Percentiles rank a stretch among this genome's conserved stretches.
These are phyloP conservation scores for Anastatica hierochuntica DNA, from an alignment of 345 rosid species.

Conservation along the genomic window DNA sequence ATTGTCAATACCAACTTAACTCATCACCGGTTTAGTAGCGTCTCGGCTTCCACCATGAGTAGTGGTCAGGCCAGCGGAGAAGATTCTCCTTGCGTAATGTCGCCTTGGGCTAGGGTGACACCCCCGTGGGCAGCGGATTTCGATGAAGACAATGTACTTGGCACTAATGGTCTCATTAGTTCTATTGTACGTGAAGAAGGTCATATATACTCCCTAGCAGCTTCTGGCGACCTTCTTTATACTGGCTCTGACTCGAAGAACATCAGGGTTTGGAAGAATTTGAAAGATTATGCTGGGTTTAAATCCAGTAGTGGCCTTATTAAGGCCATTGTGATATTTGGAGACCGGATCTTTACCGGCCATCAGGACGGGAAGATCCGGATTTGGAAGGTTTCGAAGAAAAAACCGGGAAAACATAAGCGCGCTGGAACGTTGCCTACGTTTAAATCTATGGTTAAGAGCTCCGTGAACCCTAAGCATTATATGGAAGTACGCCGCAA, in stretches of 20 bases:
- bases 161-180: conserved; percentile 41
- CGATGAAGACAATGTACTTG: conserved; percentile 17
- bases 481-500: conserved; percentile 42
- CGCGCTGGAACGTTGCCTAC: conserved; percentile 46
- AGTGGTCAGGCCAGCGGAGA: conserved; percentile 38
- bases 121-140: conserved; percentile 25
- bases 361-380: conserved; percentile 66
- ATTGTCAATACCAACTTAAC: conserved; percentile 9
- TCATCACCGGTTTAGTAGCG: conserved; percentile 30
- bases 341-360: conserved; percentile 46
- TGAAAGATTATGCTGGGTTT: conserved; percentile 47
- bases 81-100: conserved; percentile 42
- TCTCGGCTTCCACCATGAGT: conserved; percentile 28
- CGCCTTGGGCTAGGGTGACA: conserved; percentile 55
- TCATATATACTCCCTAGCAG: conserved; percentile 55
- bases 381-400: conserved; percentile 45
- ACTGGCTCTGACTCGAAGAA: conserved; percentile 70
- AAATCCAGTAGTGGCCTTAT: conserved; percentile 55
- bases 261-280: conserved; percentile 61
- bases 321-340: conserved; percentile 35
- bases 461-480: conserved; percentile 49
- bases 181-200: conserved; percentile 62
- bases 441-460: conserved; percentile 39
- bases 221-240: conserved; percentile 48
- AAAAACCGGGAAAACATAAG: conserved; percentile 30